Conservation (phyloP, 202 grass and related monocot genomes). For the Alloteropsis angusta region DNA sequence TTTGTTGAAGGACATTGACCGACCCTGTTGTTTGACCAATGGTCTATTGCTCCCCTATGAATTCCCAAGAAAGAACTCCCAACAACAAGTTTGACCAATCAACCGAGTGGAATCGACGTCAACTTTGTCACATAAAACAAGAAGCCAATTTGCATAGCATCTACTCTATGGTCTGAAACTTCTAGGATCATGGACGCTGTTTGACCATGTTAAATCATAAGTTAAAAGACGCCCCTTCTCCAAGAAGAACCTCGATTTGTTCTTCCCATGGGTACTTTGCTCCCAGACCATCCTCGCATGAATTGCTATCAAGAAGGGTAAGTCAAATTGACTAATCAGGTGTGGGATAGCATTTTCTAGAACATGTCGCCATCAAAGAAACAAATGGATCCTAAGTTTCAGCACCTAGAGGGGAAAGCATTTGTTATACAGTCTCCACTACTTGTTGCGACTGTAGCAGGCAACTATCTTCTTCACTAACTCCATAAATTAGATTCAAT, state of each 20-base stretch:
- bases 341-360: not conserved
- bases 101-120: constrained; percentile 30
- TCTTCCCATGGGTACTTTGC: constrained; percentile 6
- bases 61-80: constrained; percentile 20
- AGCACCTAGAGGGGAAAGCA: not conserved
- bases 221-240: not conserved
- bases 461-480: not conserved
- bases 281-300: not conserved
- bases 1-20: constrained; percentile 43
- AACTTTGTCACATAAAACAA: constrained; percentile 7
- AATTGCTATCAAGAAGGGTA: not conserved
- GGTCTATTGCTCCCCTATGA: constrained; percentile 14
- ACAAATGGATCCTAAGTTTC: constrained; percentile 14
- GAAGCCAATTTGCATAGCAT: constrained; percentile 29
- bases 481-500: not conserved
- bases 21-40: constrained; percentile 25
- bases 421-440: not conserved
- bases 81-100: constrained; percentile 43
- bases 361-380: constrained; percentile 12
- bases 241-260: constrained; percentile 12
- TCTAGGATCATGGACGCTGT: not conserved
- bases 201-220: constrained; percentile 17
- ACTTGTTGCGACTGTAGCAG: not conserved
- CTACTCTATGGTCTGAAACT: not conserved
- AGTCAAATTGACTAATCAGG: constrained; percentile 15